These are phyloP conservation scores for Stramenopiles sp. DNA, from an alignment of 352 stramenopile species.

Conservation along the genomic window DNA sequence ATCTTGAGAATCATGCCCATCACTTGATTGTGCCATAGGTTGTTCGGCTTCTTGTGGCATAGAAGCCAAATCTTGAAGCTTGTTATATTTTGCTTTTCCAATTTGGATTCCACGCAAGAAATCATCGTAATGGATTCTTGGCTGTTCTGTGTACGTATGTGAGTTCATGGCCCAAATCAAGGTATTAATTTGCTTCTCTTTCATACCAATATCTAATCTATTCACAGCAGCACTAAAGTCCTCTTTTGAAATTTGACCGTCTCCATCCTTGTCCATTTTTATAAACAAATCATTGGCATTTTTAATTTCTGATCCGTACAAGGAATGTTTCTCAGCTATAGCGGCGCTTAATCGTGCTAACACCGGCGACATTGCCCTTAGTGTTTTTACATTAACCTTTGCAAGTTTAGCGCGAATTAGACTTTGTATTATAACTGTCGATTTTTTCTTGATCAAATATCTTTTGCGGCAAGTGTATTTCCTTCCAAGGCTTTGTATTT, in stretches of 20 bases:
- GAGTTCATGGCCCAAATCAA: slow-evolving; percentile 7
- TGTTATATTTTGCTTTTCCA: not conserved
- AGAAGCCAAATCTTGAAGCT: not conserved
- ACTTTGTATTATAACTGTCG: not conserved
- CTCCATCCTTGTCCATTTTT: slow-evolving; percentile 11
- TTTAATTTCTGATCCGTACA: slow-evolving; percentile 7
- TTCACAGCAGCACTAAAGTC: not conserved
- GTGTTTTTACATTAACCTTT: not conserved
- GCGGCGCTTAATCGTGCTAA: not conserved
- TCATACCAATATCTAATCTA: slow-evolving; percentile 10
- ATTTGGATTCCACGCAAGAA: not conserved
- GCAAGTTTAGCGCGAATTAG: not conserved
- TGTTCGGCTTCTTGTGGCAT: not conserved
- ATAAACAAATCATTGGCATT: slow-evolving; percentile 6
- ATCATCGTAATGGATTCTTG: slow-evolving; percentile 5
- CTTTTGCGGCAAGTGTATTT: not conserved
- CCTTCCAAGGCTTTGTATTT: not conserved
- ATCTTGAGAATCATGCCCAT: too few species aligned
- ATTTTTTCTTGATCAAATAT: not conserved
- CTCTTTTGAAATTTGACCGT: not conserved
- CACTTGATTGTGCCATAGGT: too few species aligned
- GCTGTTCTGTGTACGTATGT: not conserved
- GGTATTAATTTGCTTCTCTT: not conserved
- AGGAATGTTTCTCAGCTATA: not conserved
- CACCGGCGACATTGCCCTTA: not conserved